Percentiles rank a stretch among this genome's conserved stretches.
phyloP scores from a whole-genome alignment of 108 stramenopile genomes.

The Cylindrotheca closterium region DNA sequence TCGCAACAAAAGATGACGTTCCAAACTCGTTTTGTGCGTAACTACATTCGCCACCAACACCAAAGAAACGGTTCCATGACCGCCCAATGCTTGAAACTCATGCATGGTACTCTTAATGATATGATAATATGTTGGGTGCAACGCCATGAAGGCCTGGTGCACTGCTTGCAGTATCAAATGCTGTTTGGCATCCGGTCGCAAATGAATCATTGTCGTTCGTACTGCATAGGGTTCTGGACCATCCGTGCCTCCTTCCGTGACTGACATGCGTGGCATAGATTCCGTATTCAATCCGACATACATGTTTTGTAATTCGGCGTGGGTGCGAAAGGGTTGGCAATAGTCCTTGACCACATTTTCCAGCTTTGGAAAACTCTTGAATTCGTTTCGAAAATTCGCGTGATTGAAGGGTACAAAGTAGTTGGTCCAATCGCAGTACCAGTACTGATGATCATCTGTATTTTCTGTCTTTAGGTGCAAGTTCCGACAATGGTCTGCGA shows the following conservation, averaged over 20 bases:
- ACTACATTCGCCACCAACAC: slow-evolving; percentile 12
- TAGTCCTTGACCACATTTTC: slow-evolving; percentile 30
- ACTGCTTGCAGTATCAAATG: slow-evolving; percentile 16
- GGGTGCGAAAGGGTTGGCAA: slow-evolving; percentile 20
- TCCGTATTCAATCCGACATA: slow-evolving; percentile 11
- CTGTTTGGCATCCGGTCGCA: slow-evolving; percentile 31
- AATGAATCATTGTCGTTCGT: slow-evolving; percentile 21
- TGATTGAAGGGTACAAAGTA: slow-evolving; percentile 13
- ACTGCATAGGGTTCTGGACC: slow-evolving; percentile 31
- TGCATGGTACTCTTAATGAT: slow-evolving; percentile 16
- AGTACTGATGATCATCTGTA: slow-evolving; percentile 7
- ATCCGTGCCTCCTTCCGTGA: too few relatives aligned
- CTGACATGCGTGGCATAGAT: too few relatives aligned
- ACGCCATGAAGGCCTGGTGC: slow-evolving; percentile 21
- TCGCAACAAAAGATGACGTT: slow-evolving; percentile 15
- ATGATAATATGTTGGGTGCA: slow-evolving; percentile 21
- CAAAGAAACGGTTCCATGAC: slow-evolving; percentile 16
- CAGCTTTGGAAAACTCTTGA: too few relatives aligned
- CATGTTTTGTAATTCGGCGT: slow-evolving; percentile 18
- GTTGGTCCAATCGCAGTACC: slow-evolving; percentile 33
- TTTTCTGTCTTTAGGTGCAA: slow-evolving; percentile 6
- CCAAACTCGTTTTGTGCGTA: slow-evolving; percentile 8
- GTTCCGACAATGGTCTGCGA: slow-evolving; percentile 5
- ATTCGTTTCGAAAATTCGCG: too few relatives aligned
- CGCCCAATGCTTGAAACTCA: slow-evolving; percentile 32